Base-by-base conservation (phyloP, 2,329 filamentous ascomycete genomes). In the Graphium sp. region DNA sequence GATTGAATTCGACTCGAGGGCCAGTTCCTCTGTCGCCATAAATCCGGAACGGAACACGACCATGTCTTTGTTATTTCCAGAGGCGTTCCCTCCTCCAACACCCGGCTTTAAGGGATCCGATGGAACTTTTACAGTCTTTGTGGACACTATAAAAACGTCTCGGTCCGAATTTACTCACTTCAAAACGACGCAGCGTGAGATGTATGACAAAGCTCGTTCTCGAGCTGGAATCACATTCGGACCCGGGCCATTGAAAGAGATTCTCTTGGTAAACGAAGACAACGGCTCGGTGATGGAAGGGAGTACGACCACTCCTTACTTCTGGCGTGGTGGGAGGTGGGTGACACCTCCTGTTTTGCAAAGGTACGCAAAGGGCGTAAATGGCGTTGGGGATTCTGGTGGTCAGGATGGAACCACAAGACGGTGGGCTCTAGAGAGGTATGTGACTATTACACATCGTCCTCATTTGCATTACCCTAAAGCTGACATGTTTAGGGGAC, bases 331-430 rank as follows among this genome's bases (percentile, higher is more conserved):
- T 5, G 72, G 67, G 1, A 53, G 56, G 28, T 95, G 87, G 87
- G 65, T 84, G 6, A 93, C 85, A 21, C 87, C 87, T 2, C 65
- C 70, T 0, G 58, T 81, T n/a, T 46, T 62, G 9, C 26, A 35
- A 44, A 10, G 62, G 53, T 31, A 45, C n/a, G n/a, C n/a, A n/a
- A n/a, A n/a, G n/a, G n/a, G n/a, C n/a, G n/a, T n/a, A n/a, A n/a
- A n/a, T n/a, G 41, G 24, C 30, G 37, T 32, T 7, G 25, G 18
- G 13, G 20, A n/a, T 11, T 74, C 70, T 33, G 87, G 87, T 23
- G 85, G 85, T 0, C 82, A 91, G 45, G 64, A 75, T 30, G 85
- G 85, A 1, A 89, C 80, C 6, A 82, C 78, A 5, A 67, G 87
- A 37, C 61, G 81, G 33, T 93, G 83, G 75, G 78, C 82, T n/a